These are phyloP conservation scores for Chaetomiaceae sp. DNA, from an alignment of 2,329 filamentous ascomycete genomes.

Conservation along the genomic window DNA sequence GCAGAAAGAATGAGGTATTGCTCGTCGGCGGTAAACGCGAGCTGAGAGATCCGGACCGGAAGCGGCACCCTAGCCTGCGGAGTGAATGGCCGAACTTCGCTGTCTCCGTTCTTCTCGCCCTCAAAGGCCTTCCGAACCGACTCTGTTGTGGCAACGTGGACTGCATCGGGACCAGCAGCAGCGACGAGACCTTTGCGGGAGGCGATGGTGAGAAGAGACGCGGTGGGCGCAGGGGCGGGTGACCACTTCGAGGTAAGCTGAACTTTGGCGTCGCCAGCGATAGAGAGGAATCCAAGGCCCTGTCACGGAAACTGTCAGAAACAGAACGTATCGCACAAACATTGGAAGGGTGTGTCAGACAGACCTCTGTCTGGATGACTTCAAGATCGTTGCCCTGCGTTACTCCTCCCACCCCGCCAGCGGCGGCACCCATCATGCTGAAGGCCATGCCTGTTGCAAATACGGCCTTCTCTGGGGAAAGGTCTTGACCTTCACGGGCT, in stretches of 20 bases:
- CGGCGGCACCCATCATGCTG: conserved; percentile 41
- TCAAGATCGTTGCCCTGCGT: conserved; percentile 61
- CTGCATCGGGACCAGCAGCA: conserved; percentile 75
- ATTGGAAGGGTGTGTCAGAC: conserved; percentile 31
- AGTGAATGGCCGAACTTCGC: conserved; percentile 63
- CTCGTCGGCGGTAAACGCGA: conserved; percentile 89
- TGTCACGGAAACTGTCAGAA: conserved; percentile 28
- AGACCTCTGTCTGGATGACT: conserved; percentile 82
- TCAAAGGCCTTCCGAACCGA: conserved; percentile 72
- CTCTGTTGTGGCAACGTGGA: conserved; percentile 73
- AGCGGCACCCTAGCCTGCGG: conserved; percentile 70
- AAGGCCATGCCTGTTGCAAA: conserved; percentile 56
- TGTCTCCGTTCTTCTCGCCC: conserved; percentile 52
- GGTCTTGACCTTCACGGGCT: conserved; percentile 30
- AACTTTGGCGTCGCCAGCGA: conserved; percentile 77
- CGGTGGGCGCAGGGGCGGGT: conserved; percentile 65
- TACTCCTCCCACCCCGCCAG: conserved; percentile 35
- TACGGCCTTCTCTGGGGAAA: conserved; percentile 33
- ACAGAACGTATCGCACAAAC: background rate
- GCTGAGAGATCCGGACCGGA: conserved; percentile 73
- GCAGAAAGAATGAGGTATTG: conserved; percentile 77
- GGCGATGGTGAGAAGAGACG: conserved; percentile 80
- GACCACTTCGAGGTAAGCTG: conserved; percentile 78
- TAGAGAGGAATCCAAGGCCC: conserved; percentile 75
- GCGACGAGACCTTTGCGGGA: conserved; percentile 76